Evolutionary conservation across 805 yeast species (phyloP).

Genomic region (Wickerhamiella australiensis): DNA sequence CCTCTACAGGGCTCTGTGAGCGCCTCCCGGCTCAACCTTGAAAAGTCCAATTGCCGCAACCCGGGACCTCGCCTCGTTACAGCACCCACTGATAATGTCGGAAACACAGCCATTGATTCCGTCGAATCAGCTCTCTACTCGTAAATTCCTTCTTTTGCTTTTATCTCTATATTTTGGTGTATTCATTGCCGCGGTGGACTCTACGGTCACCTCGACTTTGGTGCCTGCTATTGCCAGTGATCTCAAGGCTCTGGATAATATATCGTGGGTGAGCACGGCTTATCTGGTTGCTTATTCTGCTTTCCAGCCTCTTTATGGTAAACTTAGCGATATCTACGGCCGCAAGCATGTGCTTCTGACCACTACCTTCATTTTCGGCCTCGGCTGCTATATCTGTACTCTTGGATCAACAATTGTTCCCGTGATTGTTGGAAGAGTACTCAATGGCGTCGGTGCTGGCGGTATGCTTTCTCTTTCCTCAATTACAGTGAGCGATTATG

Average conservation of each 20-base stretch:
- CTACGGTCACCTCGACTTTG: constrained; percentile 48
- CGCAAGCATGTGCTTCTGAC: constrained; percentile 32
- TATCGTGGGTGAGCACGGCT: constrained; percentile 63
- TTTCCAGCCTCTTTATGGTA: constrained; percentile 64
- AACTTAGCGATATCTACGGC: constrained; percentile 47
- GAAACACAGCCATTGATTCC: constrained; percentile 6
- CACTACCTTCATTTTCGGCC: constrained; percentile 34
- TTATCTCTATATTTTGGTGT: constrained; percentile 27
- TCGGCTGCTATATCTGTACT: constrained; percentile 45
- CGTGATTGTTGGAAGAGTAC: constrained; percentile 59
- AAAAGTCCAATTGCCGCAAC: not conserved
- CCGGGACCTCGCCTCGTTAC: not conserved
- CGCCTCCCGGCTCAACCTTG: not conserved
- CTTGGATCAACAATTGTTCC: constrained; percentile 40
- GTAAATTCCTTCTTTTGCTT: constrained; percentile 10
- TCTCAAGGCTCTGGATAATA: constrained; percentile 38
- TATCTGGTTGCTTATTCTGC: constrained; percentile 58
- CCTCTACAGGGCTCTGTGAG: not conserved
- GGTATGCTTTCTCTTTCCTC: constrained; percentile 69
- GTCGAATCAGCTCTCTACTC: not conserved
- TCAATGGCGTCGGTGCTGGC: constrained; percentile 88
- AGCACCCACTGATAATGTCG: not conserved
- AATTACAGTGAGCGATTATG: constrained; percentile 63
- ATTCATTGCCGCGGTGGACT: constrained; percentile 44
- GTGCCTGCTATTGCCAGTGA: constrained; percentile 49